Evolutionary conservation across 192 early-diverging fungal genomes (phyloP), one percentile per base, ranked within the genome.

Genomic region (Linnemannia schmuckeri): DNA sequence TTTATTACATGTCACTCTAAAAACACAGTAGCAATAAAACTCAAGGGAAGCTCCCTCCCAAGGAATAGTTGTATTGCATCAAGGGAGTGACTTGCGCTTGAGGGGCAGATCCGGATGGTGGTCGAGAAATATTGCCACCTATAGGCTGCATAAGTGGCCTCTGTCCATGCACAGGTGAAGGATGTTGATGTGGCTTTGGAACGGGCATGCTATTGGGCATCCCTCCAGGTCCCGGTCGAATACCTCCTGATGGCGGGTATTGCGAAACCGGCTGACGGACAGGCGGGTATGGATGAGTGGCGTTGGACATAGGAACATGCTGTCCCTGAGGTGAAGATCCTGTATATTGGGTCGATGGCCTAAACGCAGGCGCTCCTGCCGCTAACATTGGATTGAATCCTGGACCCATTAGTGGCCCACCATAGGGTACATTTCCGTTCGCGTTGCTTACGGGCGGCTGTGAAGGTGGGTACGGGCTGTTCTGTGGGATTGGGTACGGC

Each of bases 1-100:
- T 57, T 61, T 61, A 27, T 27, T 61, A n/a, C 6, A 9, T 61
- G 9, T 33, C 27, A 33, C 24, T 33, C 30, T 4, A 33, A 30
- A n/a, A 63, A 10, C 27, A 13, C 30, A 30, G 30, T 30, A 66
- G 13, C 30, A 33, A 27, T 0, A 33, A 27, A 35, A 2, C 49
- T 66, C 61, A 66, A 33, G 61, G 61, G 27, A 66, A 66, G 12
- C 61, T 66, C 10, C 61, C 61, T 33, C 83, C 83, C 9, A 85
- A 37, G 18, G 73, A 49, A 18, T 85, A 85, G 35, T 85, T 85
- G 57, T 85, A 85, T 40, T 80, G 83, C 47, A 80, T 75, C 40
- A 76, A 44, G 5, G 78, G 83, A 0, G 83, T 80, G 15, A 80
- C 78, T 52, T 42, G 30, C 24, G 66, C 52, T 5, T 8, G 63